Evolutionary conservation across 768 basidiomycete species (phyloP), one percentile per base, ranked within the genome.

Genomic region (Rubroboletus pulcherrimus): DNA sequence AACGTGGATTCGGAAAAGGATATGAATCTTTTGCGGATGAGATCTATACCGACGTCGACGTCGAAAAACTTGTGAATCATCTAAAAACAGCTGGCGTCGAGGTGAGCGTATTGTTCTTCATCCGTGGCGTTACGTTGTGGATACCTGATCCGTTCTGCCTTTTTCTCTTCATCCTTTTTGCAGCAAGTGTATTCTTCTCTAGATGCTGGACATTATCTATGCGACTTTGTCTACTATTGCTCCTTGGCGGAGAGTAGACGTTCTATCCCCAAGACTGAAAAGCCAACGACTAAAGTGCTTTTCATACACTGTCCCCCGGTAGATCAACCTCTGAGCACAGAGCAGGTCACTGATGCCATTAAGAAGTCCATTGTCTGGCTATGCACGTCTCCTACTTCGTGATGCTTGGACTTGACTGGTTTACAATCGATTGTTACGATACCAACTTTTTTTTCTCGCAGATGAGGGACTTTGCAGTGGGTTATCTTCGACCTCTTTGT

Each of bases 211-310:
- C 85, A 87, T 66, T 91, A 84, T 67, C 71, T 89, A 11, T 87
- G 85, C 66, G 88, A 90, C 71, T 90, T 86, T 68, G 80, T 85
- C 56, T 88, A 86, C 67, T 91, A 87, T 63, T 85, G 86, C 64
- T 88, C 86, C 10, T 77, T 89, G 29, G 86, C 86, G 5, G 87
- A 89, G 66, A 78, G 81, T 29, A 81, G 78, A 63, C 80, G 84
- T 4, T 58, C 56, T 8, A 60, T 56, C n/a, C 54, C 63, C 34
- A 71, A 73, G 46, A 68, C 46, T 35, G 70, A 71, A 47, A 72
- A 68, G 29, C 68, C 70, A 14, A 62, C 57, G 7, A 66, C 69
- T 17, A 76, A 73, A 49, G 85, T 90, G 46, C 70, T 89, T 7
- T 87, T 87, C 68, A 70, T 89, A 63, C 88, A 90, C 64, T 87